Conservation (phyloP, 163 green algal genomes). For the Chlamydomonas reinhardtii region DNA sequence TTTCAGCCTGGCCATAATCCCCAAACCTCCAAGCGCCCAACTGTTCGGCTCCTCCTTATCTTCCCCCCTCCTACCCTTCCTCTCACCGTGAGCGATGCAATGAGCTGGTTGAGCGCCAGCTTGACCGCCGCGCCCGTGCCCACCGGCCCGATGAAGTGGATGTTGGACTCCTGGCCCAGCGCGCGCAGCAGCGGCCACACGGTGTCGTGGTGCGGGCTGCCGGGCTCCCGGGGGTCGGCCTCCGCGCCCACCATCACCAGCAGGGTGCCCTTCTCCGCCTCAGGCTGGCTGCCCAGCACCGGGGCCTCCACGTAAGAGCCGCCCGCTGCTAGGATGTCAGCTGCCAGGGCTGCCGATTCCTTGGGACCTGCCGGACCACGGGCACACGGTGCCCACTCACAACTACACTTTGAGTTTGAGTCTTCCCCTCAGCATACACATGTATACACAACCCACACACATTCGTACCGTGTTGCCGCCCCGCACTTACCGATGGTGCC, state of each 20-base stretch:
- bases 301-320: conserved; percentile 39
- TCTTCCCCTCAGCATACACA: no score
- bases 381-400: no score
- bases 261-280: conserved; percentile 48
- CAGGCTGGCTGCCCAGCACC: conserved; percentile 49
- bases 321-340: conserved; percentile 16
- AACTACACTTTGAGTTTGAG: no score
- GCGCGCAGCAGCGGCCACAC: conserved; percentile 38
- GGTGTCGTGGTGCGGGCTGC: neutral
- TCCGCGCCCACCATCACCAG: conserved; percentile 45
- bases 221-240: conserved; percentile 23
- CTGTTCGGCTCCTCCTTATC: no score
- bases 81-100: conserved; percentile 31
- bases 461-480: no score
- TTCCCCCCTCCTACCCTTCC: no score
- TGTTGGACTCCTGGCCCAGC: conserved; percentile 42
- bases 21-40: no score
- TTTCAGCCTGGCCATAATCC: no score
- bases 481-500: no score
- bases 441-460: no score
- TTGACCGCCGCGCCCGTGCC: conserved; percentile 37
- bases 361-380: conserved; percentile 14
- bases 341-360: neutral
- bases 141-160: conserved; percentile 47
- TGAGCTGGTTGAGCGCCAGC: conserved; percentile 49